Evolutionary conservation across 805 yeast species (phyloP), one percentile per base, ranked within the genome.

Genomic region (Vanderwaltozyma yarrowii): DNA sequence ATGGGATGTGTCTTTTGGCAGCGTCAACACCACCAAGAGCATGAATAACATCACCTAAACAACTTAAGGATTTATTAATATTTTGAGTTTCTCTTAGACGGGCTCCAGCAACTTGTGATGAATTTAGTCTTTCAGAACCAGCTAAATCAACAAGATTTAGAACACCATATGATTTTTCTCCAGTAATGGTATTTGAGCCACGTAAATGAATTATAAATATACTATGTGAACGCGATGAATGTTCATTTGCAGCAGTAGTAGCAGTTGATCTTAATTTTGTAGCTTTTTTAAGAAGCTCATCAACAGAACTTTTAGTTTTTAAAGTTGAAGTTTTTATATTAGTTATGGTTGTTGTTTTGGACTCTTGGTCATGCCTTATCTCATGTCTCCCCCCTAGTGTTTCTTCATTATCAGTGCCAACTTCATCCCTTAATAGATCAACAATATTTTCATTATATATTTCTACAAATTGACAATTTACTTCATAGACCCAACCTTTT

Each of bases 151-250:
- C 77, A 38, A 89, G 63, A 52, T 89, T 88, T 40, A 89, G 64
- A 2, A 73, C 69, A 10, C 96, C 92, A 13, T 61, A 50, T 2
- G 71, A 58, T 1, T 45, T 42, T 21, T 73, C 73, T 0, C 74
- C 73, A 0, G 80, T 74, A 9, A 51, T 49, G 2, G 45, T 15
- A 50, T 83, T 76, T 3, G 34, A 37, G 0, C 95, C 94, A 2
- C 54, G 40, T 12, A 89, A 62, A 14, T 68, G 62, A 3, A 92
- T 64, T 10, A 74, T 77, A 48, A 84, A 87, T 0, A 89, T 78
- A 4, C 84, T 78, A 57, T 89, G 98, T 0, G 97, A 89, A 50
- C 98, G 70, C 0, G 97, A 89, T 1, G 96, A 88, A 28, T 81
- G 71, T 38, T 78, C 82, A 54, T 89, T 89, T 0, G 85, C 74